Evolutionary conservation across 1,284 basidiomycete species (phyloP).

Genomic region (Erythrobasidium hasegawianum): DNA sequence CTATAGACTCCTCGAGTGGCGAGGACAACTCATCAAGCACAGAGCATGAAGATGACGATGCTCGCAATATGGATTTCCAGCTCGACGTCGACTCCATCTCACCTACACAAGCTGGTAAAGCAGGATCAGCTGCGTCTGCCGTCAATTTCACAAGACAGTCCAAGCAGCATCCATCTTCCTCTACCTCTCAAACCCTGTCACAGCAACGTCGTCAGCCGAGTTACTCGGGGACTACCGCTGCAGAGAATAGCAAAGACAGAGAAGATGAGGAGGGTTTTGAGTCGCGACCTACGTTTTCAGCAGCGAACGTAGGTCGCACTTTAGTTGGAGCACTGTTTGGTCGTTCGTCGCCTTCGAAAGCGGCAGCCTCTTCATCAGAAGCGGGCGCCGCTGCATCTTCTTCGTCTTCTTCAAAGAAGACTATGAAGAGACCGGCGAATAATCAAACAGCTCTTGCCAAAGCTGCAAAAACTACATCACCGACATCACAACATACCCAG

Average conservation of each 20-base stretch:
- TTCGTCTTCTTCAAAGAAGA: not conserved
- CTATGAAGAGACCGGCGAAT: too few species aligned
- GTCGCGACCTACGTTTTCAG: constrained; percentile 22
- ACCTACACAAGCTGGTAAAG: not conserved
- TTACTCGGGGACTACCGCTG: too few species aligned
- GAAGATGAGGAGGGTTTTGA: constrained; percentile 31
- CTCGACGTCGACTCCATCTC: constrained; percentile 3
- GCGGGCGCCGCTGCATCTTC: not conserved
- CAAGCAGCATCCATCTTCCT: not conserved
- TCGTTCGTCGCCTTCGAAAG: not conserved
- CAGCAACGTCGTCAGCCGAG: too few species aligned
- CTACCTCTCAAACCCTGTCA: too few species aligned
- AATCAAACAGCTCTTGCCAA: not conserved
- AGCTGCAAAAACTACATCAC: constrained; percentile 12
- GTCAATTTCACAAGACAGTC: constrained; percentile 1
- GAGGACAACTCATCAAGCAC: not conserved
- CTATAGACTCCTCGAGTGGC: constrained; percentile 17
- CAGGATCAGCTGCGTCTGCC: not conserved
- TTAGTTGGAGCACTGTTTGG: constrained; percentile 2
- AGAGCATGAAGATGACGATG: constrained; percentile 21
- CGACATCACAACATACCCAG: not conserved
- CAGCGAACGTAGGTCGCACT: constrained; percentile 32
- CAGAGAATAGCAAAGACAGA: too few species aligned
- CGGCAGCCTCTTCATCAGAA: not conserved
- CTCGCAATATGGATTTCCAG: constrained; percentile 14